These are phyloP conservation scores for Dendrobium huoshanense DNA, from an alignment of 106 monocot genomes.

Conservation along the genomic window DNA sequence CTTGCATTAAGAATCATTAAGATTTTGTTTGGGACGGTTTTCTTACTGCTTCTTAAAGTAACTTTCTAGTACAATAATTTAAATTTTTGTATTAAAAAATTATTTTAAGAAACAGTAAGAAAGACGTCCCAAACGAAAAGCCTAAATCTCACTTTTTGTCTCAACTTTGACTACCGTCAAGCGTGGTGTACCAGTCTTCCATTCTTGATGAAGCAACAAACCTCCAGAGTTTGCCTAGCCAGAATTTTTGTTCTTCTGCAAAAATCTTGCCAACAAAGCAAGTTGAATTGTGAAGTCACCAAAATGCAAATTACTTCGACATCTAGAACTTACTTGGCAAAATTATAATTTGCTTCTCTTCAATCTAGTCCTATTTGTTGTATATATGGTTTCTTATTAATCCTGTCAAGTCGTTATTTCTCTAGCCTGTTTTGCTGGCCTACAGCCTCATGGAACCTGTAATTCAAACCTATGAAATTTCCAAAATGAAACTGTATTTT, in stretches of 20 bases:
- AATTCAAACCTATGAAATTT: not conserved
- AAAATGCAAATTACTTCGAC: not conserved
- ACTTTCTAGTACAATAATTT: no score
- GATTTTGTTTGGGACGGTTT: no score
- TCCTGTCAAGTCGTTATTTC: no score
- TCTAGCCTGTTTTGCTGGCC: no score
- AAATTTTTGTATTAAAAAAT: no score
- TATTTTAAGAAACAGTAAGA: no score
- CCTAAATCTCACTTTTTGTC: not conserved
- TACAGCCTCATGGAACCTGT: not conserved
- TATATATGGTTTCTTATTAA: no score
- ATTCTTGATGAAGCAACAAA: not conserved
- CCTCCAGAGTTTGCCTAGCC: not conserved
- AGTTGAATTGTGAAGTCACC: not conserved
- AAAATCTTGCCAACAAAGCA: not conserved
- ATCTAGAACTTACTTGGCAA: not conserved
- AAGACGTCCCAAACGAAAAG: no score
- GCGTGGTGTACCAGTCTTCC: not conserved
- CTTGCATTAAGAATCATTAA: not conserved
- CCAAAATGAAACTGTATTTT: not conserved
- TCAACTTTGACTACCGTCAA: not conserved
- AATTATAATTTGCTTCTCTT: not conserved
- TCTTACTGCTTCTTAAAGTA: no score
- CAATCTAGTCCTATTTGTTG: not conserved
- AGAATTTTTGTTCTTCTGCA: not conserved